phyloP scores from a whole-genome alignment of 2,329 filamentous ascomycete species.

The Microsporum canis region DNA sequence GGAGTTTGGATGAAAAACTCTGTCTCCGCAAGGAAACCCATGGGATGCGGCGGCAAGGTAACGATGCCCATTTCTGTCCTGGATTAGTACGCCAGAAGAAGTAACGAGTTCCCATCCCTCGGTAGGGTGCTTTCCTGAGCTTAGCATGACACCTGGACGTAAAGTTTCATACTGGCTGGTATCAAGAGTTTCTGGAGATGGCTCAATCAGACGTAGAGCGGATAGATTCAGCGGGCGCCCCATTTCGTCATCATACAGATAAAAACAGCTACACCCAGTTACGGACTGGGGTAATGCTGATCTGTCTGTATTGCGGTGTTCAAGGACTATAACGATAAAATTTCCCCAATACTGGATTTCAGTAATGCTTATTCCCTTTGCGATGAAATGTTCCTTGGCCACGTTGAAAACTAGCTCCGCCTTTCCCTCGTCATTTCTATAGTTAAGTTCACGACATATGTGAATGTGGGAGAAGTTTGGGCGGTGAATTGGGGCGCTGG shows the following conservation, averaged over 20 bases:
- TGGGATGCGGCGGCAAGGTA: not conserved
- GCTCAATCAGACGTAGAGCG: not conserved
- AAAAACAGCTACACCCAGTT: conserved; percentile 11
- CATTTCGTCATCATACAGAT: conserved; percentile 12
- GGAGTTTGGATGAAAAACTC: not conserved
- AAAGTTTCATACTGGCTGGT: conserved; percentile 8
- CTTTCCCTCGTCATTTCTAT: not conserved
- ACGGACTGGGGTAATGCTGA: conserved; percentile 8
- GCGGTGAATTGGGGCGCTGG: conserved; percentile 6
- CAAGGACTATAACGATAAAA: conserved; percentile 13
- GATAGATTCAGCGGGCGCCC: not conserved
- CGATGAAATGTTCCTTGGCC: conserved; percentile 9
- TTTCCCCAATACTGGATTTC: conserved; percentile 14
- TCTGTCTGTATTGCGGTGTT: conserved; percentile 7
- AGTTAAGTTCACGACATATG: not conserved
- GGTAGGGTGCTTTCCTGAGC: not conserved
- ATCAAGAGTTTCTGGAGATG: conserved; percentile 1
- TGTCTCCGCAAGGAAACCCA: not conserved
- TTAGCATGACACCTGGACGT: conserved; percentile 11
- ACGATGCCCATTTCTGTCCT: not conserved
- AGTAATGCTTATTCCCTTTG: conserved; percentile 9
- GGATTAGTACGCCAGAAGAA: not conserved
- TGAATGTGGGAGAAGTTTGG: conserved; percentile 2
- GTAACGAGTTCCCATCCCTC: conserved; percentile 2
- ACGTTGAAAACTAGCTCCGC: not conserved